Percentiles rank a stretch among this genome's conserved stretches.
Conservation (phyloP, 345 rosid genomes). For the Leavenworthia alabamica region DNA sequence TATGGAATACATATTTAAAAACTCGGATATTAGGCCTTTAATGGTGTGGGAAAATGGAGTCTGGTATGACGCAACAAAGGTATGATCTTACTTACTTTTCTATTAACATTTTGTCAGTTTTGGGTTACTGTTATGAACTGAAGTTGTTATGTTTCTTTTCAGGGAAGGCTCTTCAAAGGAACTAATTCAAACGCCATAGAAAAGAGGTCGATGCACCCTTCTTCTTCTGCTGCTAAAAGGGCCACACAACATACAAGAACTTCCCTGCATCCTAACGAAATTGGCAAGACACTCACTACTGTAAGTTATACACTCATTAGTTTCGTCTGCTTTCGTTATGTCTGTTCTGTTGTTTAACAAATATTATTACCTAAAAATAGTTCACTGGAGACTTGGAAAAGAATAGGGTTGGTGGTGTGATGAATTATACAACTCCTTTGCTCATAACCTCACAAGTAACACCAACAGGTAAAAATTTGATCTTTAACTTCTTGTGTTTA, state of each 20-base stretch:
- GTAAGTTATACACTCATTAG: conserved; percentile 36
- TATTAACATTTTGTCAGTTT: background rate
- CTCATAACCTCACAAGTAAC: conserved; percentile 16
- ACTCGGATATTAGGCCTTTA: conserved; percentile 51
- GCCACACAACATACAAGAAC: conserved; percentile 16
- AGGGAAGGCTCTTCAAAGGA: background rate
- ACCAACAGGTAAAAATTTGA: conserved; percentile 20
- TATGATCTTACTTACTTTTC: conserved; percentile 8
- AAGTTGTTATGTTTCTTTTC: background rate
- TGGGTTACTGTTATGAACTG: background rate
- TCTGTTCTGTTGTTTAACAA: background rate
- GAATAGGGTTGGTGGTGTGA: conserved; percentile 21
- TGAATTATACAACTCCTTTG: conserved; percentile 31
- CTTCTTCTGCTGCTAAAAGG: conserved; percentile 18
- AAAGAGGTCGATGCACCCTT: conserved; percentile 23
- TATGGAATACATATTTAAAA: conserved; percentile 29
- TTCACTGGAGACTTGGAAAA: conserved; percentile 2
- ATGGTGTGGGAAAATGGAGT: conserved; percentile 48
- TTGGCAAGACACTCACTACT: conserved; percentile 12
- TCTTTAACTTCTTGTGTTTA: background rate
- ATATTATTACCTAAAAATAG: background rate
- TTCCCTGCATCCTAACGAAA: background rate
- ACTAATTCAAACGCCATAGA: background rate
- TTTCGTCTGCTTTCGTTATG: background rate
- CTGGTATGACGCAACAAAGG: conserved; percentile 47